phyloP scores from a whole-genome alignment of 2,329 filamentous ascomycete genomes.

The Penicillium verrucosum region DNA sequence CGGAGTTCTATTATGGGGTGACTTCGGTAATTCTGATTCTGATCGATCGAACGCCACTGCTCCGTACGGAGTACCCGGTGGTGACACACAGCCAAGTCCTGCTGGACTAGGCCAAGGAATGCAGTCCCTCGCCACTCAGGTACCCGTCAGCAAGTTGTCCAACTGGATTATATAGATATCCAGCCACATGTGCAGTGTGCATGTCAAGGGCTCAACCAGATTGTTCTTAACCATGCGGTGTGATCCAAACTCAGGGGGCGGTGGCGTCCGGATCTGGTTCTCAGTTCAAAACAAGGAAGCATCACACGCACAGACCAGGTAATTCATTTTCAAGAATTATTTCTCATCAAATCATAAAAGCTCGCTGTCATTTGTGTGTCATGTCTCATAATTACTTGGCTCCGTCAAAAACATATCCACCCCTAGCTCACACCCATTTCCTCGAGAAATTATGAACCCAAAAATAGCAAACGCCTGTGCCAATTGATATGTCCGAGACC shows the following conservation, averaged over 20 bases:
- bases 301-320: not conserved
- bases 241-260: not conserved
- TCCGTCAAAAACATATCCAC: not conserved
- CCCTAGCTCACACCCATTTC: not conserved
- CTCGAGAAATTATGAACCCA: not conserved
- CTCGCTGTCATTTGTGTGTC: not conserved
- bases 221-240: not conserved
- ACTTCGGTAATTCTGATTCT: conserved; percentile 1
- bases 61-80: not conserved
- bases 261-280: not conserved
- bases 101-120: not conserved
- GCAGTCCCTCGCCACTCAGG: not conserved
- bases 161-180: not conserved
- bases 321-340: not conserved
- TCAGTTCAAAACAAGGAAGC: not conserved
- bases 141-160: not conserved
- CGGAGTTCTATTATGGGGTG: not conserved
- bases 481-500: not conserved
- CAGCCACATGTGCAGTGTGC: not conserved
- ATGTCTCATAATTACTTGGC: conserved; percentile 4
- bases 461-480: conserved; percentile 5
- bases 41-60: conserved; percentile 10
- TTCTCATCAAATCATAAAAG: conserved; percentile 1
- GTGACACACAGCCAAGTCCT: conserved; percentile 4
- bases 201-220: not conserved